These are phyloP conservation scores for Pseudevernia furfuracea DNA, from an alignment of 495 filamentous ascomycete species.

Conservation along the genomic window DNA sequence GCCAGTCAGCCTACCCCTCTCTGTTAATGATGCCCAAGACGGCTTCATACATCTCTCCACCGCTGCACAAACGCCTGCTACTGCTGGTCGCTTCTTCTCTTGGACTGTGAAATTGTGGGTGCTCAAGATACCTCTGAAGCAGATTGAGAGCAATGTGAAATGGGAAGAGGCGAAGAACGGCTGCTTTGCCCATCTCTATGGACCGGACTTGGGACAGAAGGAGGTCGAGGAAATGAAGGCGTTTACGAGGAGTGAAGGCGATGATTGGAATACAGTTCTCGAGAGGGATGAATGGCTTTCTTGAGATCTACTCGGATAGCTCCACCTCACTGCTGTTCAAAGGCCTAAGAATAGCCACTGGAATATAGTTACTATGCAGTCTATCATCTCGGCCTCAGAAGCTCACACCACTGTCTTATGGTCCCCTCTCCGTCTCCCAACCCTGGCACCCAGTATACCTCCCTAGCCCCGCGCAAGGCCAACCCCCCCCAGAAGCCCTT, in stretches of 20 bases:
- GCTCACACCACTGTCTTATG: slow-evolving; percentile 25
- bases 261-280: slow-evolving; percentile 4
- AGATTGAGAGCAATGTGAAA: slow-evolving; percentile 33
- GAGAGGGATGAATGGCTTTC: slow-evolving; percentile 7
- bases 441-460: slow-evolving; percentile 5
- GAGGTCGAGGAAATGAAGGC: slow-evolving; percentile 8
- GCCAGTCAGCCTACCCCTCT: slow-evolving; percentile 41
- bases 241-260: background rate
- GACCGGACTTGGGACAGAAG: background rate
- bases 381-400: slow-evolving; percentile 21
- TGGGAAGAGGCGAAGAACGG: slow-evolving; percentile 34
- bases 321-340: background rate
- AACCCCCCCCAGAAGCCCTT: slow-evolving; percentile 21
- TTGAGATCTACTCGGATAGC: background rate
- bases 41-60: slow-evolving; percentile 48
- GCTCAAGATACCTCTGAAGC: slow-evolving; percentile 37
- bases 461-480: slow-evolving; percentile 17
- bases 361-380: background rate
- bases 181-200: slow-evolving; percentile 15
- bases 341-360: background rate
- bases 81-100: slow-evolving; percentile 43
- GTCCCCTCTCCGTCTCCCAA: slow-evolving; percentile 18
- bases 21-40: slow-evolving; percentile 43
- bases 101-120: slow-evolving; percentile 33
- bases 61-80: slow-evolving; percentile 42